phyloP scores from a whole-genome alignment of 495 filamentous ascomycete species.

The Talaromyces stipitatus region DNA sequence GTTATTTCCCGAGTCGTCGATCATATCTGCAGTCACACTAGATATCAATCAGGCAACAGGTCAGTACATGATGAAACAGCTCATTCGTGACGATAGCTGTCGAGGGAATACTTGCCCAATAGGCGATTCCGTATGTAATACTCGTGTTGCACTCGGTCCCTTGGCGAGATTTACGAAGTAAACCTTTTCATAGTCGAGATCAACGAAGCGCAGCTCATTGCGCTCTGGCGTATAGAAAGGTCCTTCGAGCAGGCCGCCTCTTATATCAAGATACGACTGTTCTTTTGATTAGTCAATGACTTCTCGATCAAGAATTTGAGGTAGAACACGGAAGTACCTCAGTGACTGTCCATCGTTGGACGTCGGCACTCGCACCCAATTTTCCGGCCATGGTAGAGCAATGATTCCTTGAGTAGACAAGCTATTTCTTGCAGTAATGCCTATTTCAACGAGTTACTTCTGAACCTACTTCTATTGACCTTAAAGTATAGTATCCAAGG shows the following conservation, averaged over 20 bases:
- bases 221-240: slow-evolving; percentile 66
- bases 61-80: background rate
- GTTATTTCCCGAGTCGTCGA: slow-evolving; percentile 52
- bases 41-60: slow-evolving; percentile 1
- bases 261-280: slow-evolving; percentile 69
- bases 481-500: no score
- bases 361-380: background rate
- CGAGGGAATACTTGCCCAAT: slow-evolving; percentile 40
- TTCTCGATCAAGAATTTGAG: background rate
- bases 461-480: background rate
- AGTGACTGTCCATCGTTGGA: slow-evolving; percentile 36
- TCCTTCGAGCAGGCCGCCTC: slow-evolving; percentile 73
- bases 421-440: background rate
- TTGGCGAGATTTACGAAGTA: slow-evolving; percentile 64
- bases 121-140: slow-evolving; percentile 57
- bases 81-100: background rate
- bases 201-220: slow-evolving; percentile 76
- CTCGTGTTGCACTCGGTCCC: slow-evolving; percentile 56
- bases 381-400: background rate
- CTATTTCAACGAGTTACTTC: no score
- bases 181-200: slow-evolving; percentile 73
- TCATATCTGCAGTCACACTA: slow-evolving; percentile 74
- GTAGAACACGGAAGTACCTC: slow-evolving; percentile 21
- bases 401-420: background rate
- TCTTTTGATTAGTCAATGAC: background rate